Conservation (phyloP, 805 yeast species). For the Pichia gijzeniarum region DNA sequence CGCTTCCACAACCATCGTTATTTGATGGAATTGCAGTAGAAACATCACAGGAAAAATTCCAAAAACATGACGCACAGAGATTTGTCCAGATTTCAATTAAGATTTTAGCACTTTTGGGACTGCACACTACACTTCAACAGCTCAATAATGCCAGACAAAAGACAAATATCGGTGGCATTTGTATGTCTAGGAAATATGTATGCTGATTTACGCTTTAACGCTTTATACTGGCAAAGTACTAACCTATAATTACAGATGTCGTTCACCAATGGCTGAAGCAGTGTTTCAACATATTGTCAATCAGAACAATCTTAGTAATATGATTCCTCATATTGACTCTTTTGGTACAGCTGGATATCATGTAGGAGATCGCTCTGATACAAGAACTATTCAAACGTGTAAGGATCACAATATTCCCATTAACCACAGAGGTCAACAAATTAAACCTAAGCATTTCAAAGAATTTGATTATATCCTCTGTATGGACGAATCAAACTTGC, state of each 20-base stretch:
- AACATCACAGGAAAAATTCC: background rate
- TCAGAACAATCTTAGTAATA: conserved; percentile 36
- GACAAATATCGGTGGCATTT: conserved; percentile 54
- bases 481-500: conserved; percentile 60
- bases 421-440: conserved; percentile 68
- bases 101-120: too few species aligned
- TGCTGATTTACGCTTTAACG: conserved; percentile 24
- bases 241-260: conserved; percentile 46
- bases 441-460: conserved; percentile 42
- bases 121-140: background rate
- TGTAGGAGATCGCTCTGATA: conserved; percentile 75
- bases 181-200: conserved; percentile 88
- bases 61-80: background rate
- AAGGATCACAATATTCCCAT: conserved; percentile 66
- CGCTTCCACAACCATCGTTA: background rate
- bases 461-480: conserved; percentile 64
- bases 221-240: background rate
- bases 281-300: conserved; percentile 65
- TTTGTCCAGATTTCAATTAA: background rate
- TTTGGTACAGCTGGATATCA: conserved; percentile 89
- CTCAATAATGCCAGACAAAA: conserved; percentile 5
- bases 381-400: conserved; percentile 65
- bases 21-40: too few species aligned
- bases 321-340: conserved; percentile 64
- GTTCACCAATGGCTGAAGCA: conserved; percentile 98